These are phyloP conservation scores for Panicum miliaceum DNA, from an alignment of 176 grass and related monocot genomes.

Conservation along the genomic window DNA sequence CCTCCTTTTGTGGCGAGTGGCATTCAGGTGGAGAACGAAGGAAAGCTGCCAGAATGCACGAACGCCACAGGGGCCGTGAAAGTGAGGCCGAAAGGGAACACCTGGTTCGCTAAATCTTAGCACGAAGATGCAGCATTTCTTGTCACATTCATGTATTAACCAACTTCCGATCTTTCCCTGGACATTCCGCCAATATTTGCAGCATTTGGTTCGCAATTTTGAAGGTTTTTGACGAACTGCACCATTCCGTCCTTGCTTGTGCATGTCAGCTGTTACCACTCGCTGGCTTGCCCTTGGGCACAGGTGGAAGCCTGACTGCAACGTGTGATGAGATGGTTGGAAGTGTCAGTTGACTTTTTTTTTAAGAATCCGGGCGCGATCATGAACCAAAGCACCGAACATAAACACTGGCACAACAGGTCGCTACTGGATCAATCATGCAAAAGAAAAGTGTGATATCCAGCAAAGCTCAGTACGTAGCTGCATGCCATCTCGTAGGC, in stretches of 20 bases:
- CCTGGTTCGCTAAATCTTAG: constrained; percentile 29
- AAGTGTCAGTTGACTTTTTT: no score
- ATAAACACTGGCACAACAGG: no score
- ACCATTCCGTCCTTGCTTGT: no score
- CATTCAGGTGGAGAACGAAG: background rate
- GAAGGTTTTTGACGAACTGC: no score
- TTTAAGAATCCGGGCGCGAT: no score
- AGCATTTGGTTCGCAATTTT: background rate
- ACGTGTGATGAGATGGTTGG: no score
- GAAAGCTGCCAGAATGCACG: background rate
- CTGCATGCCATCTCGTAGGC: background rate
- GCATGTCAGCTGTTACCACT: no score
- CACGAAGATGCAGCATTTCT: background rate
- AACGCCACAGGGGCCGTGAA: background rate
- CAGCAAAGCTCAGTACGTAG: background rate
- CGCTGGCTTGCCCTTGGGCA: no score
- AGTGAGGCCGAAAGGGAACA: background rate
- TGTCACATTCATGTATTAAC: constrained; percentile 18
- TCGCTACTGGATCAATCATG: background rate
- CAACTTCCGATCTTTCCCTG: background rate
- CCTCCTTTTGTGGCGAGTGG: background rate
- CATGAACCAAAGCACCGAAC: no score
- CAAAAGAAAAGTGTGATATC: background rate
- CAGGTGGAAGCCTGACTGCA: no score
- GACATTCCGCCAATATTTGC: background rate